Conservation (phyloP, 2,329 filamentous ascomycete genomes). For the Dothistroma pini region DNA sequence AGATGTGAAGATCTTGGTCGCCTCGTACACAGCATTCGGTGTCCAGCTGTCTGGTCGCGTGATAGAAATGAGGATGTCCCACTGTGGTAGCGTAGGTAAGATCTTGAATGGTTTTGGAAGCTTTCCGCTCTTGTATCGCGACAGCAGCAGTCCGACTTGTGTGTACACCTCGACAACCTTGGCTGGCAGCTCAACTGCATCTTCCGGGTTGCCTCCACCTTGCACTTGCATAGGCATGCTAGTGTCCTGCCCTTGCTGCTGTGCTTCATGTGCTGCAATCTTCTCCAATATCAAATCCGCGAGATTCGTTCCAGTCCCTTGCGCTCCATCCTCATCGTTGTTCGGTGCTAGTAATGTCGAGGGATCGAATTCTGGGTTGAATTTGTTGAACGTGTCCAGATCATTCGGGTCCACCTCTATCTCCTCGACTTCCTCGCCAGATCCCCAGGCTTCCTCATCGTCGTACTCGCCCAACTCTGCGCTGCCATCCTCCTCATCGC, state of each 20-base stretch:
- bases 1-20: conserved; percentile 88
- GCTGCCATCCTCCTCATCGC: conserved; percentile 50
- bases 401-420: conserved; percentile 84
- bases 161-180: conserved; percentile 94
- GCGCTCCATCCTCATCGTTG: conserved; percentile 38
- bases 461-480: conserved; percentile 50
- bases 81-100: conserved; percentile 84
- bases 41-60: conserved; percentile 79
- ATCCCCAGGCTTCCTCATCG: conserved; percentile 66
- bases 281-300: conserved; percentile 92
- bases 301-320: conserved; percentile 63
- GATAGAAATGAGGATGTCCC: conserved; percentile 81
- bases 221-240: conserved; percentile 53
- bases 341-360: conserved; percentile 65
- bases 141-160: conserved; percentile 85
- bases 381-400: conserved; percentile 85
- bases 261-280: conserved; percentile 85
- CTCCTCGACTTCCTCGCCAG: conserved; percentile 62
- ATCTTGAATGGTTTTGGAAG: conserved; percentile 98
- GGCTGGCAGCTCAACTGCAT: conserved; percentile 79
- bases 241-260: conserved; percentile 50
- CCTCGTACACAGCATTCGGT: conserved; percentile 78
- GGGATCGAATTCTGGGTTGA: conserved; percentile 72
- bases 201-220: conserved; percentile 61
- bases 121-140: conserved; percentile 92